Evolutionary conservation across 441 rosid genomes (phyloP).

Genomic region (Euphorbia schlechtendalii): DNA sequence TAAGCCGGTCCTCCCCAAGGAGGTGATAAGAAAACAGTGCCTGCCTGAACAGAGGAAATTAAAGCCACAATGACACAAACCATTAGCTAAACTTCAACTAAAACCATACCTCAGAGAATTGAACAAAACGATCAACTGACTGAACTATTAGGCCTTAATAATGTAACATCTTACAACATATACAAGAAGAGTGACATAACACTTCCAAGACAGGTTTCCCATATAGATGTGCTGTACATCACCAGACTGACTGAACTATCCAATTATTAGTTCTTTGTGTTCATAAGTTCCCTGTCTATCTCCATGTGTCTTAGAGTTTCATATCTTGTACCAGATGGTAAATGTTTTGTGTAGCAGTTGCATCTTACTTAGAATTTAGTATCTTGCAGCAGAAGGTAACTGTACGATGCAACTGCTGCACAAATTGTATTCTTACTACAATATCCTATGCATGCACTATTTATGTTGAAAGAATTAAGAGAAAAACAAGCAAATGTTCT

Average conservation of each 20-base stretch:
- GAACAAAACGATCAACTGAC: neutral
- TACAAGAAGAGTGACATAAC: neutral
- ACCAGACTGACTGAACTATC: neutral
- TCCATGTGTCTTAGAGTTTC: neutral
- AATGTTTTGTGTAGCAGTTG: neutral
- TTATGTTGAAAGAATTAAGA: neutral
- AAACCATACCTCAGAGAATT: neutral
- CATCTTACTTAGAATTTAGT: too few relatives aligned
- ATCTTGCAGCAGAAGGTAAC: too few relatives aligned
- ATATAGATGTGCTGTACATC: neutral
- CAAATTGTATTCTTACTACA: too few relatives aligned
- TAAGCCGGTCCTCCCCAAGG: conserved; percentile 99
- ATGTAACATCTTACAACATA: neutral
- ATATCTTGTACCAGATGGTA: neutral
- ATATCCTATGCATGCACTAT: neutral
- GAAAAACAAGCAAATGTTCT: neutral
- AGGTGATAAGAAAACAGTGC: conserved; percentile 77
- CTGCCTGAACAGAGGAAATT: conserved; percentile 47
- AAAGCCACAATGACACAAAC: conserved; percentile 12
- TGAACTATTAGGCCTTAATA: neutral
- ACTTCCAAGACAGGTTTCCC: neutral
- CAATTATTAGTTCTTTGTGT: neutral
- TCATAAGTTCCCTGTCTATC: neutral
- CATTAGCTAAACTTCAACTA: neutral
- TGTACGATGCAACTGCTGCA: too few relatives aligned